Evolutionary conservation across 225 moss, liverwort and hornwort species (phyloP).

Genomic region (Asterella californica): DNA sequence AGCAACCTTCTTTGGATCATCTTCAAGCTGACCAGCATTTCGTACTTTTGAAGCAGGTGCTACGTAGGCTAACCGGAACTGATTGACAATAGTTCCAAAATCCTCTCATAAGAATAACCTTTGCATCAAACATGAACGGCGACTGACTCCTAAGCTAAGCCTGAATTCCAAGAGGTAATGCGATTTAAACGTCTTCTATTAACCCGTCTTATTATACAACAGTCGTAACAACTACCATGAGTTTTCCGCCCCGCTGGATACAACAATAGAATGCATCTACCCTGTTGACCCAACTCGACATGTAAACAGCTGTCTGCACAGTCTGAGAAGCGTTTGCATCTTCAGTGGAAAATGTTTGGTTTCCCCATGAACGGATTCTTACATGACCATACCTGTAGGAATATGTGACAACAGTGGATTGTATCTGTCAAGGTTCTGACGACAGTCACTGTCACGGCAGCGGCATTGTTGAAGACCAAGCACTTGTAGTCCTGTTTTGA

Average conservation of each 20-base stretch:
- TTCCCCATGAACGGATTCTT: background rate
- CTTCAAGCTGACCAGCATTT: constrained; percentile 57
- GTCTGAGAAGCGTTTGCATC: no score
- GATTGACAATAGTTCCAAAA: constrained; percentile 15
- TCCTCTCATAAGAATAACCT: constrained; percentile 11
- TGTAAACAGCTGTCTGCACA: no score
- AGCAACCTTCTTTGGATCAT: constrained; percentile 53
- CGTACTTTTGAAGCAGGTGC: constrained; percentile 28
- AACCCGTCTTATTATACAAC: background rate
- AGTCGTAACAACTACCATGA: no score
- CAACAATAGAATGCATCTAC: background rate
- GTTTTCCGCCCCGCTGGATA: no score
- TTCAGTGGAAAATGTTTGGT: no score
- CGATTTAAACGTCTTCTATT: background rate
- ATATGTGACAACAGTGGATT: constrained; percentile 31
- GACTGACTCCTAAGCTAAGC: background rate
- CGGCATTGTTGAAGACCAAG: constrained; percentile 38
- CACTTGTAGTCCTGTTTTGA: constrained; percentile 26
- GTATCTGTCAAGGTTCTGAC: constrained; percentile 37
- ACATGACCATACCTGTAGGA: constrained; percentile 33
- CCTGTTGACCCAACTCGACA: no score
- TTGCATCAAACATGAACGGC: background rate
- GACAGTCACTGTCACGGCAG: constrained; percentile 42
- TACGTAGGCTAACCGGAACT: constrained; percentile 74
- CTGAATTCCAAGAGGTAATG: background rate